These are phyloP conservation scores for Schizonepeta tenuifolia DNA, from an alignment of 257 asterid species.

Conservation along the genomic window DNA sequence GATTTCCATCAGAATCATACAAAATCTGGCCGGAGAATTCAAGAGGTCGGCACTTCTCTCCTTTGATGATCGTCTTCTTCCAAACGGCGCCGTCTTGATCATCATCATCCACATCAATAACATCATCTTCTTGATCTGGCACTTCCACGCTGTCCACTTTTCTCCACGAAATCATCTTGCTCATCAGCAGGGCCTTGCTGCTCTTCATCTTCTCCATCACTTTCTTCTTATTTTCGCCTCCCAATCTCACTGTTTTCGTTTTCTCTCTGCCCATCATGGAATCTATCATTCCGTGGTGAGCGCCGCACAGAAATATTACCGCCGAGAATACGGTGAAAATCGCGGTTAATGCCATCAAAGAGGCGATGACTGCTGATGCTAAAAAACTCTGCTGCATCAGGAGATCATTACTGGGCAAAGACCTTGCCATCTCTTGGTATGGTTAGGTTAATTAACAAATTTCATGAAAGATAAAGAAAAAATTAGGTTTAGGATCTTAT, in stretches of 20 bases:
- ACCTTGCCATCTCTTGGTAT: conserved; percentile 40
- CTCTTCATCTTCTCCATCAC: conserved; percentile 47
- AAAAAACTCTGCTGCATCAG: conserved; percentile 23
- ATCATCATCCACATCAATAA: too few relatives aligned
- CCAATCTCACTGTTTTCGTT: conserved; percentile 46
- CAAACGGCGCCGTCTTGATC: conserved; percentile 55
- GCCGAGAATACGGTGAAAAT: conserved; percentile 39
- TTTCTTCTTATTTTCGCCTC: conserved; percentile 34
- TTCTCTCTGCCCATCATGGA: conserved; percentile 11
- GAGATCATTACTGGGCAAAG: not conserved
- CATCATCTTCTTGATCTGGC: not conserved
- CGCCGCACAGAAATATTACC: conserved; percentile 53
- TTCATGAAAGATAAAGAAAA: not conserved
- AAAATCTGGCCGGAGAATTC: conserved; percentile 76
- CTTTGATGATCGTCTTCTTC: conserved; percentile 79
- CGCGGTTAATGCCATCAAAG: conserved; percentile 32
- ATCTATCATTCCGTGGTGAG: conserved; percentile 30
- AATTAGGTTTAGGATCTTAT: too few relatives aligned
- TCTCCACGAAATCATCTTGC: conserved; percentile 63
- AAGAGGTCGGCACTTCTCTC: conserved; percentile 77
- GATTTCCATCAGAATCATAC: conserved; percentile 74
- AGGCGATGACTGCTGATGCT: too few relatives aligned
- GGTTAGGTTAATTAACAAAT: not conserved
- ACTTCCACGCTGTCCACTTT: conserved; percentile 43
- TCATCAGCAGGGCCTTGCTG: not conserved